Percentiles rank a stretch among this genome's conserved stretches.
phyloP scores from a whole-genome alignment of 2,329 filamentous ascomycete genomes.

The Blastomyces silverae region DNA sequence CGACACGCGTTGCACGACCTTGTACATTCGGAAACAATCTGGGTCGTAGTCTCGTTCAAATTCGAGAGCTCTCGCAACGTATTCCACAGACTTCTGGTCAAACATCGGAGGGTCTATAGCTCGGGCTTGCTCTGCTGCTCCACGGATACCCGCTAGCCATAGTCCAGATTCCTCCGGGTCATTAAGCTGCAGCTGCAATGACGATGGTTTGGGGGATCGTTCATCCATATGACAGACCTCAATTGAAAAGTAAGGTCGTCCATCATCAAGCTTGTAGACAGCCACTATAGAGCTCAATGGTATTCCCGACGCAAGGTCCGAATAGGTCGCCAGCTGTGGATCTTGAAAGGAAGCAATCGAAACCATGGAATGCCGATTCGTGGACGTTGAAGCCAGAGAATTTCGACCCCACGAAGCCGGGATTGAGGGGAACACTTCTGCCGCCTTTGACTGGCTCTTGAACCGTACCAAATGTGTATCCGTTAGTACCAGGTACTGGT shows the following conservation, averaged over 20 bases:
- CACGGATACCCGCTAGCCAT: constrained; percentile 58
- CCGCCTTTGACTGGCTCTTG: constrained; percentile 60
- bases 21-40: constrained; percentile 60
- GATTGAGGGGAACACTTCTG: constrained; percentile 55
- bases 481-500: constrained; percentile 65
- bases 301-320: constrained; percentile 50
- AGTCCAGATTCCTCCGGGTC: constrained; percentile 58
- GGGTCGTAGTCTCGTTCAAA: constrained; percentile 63
- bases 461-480: constrained; percentile 62
- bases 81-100: constrained; percentile 54
- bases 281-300: constrained; percentile 61
- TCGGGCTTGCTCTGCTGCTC: constrained; percentile 52
- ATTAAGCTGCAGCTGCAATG: constrained; percentile 58
- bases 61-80: constrained; percentile 57
- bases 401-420: constrained; percentile 36
- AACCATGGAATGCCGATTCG: constrained; percentile 50
- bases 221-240: constrained; percentile 64
- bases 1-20: constrained; percentile 58
- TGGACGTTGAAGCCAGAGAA: constrained; percentile 36
- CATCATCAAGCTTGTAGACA: constrained; percentile 60
- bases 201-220: constrained; percentile 51
- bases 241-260: constrained; percentile 58
- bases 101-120: constrained; percentile 48
- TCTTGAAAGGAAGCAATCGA: constrained; percentile 58
- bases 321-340: constrained; percentile 51